phyloP scores from a whole-genome alignment of 345 rosid genomes.

The Pugionium dolabratum region DNA sequence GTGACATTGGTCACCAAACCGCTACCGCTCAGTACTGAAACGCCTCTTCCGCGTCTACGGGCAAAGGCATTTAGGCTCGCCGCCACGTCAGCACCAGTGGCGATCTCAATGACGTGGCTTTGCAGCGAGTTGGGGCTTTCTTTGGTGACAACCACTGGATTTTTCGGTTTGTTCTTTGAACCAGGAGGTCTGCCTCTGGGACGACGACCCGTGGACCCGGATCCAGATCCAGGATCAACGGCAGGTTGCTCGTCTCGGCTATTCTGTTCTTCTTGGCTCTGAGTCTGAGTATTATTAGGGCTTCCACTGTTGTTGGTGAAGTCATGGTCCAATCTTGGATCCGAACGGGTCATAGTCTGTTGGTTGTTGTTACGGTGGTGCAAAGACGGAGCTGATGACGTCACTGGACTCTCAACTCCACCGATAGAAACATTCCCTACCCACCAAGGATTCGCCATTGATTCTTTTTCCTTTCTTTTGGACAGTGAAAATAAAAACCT shows the following conservation, averaged over 20 bases:
- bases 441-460: constrained; percentile 93
- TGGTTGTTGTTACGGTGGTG: constrained; percentile 46
- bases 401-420: constrained; percentile 53
- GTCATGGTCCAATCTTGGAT: constrained; percentile 57
- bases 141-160: constrained; percentile 71
- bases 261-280: constrained; percentile 56
- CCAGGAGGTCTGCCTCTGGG: constrained; percentile 90
- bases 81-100: constrained; percentile 67
- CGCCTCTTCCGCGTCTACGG: constrained; percentile 69
- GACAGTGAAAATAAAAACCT: background rate
- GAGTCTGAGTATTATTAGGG: constrained; percentile 39
- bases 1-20: constrained; percentile 77
- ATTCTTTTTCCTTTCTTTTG: background rate
- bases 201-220: constrained; percentile 61
- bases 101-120: constrained; percentile 87
- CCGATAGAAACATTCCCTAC: constrained; percentile 69
- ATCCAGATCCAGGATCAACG: constrained; percentile 33
- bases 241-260: constrained; percentile 45
- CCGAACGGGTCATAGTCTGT: constrained; percentile 42
- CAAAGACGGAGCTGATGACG: constrained; percentile 50
- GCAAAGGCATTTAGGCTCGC: constrained; percentile 68
- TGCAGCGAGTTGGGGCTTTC: constrained; percentile 82
- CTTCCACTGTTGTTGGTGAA: constrained; percentile 47
- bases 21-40: constrained; percentile 78
- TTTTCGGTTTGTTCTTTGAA: constrained; percentile 80